A percentile compares a stretch with the other conserved stretches of the same genome.
phyloP scores from a whole-genome alignment of 768 basidiomycete species.

The Phaffia australis region DNA sequence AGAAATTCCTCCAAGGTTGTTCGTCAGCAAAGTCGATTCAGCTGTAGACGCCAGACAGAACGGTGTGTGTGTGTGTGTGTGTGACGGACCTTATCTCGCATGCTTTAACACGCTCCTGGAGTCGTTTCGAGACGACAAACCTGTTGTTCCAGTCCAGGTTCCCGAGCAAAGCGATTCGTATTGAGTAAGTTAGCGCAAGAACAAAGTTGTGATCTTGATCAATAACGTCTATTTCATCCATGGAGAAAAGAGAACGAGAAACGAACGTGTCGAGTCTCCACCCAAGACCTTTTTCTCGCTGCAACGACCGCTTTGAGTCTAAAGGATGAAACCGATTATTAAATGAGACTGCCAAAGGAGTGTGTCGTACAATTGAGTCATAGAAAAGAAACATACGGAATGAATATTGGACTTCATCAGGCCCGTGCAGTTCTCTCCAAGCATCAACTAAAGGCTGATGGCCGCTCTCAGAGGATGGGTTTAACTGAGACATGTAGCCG shows the following conservation, averaged over 20 bases:
- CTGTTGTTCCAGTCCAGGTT: too few relatives aligned
- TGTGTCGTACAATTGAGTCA: not conserved
- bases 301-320: slow-evolving; percentile 23
- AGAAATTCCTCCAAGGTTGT: too few relatives aligned
- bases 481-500: slow-evolving; percentile 18
- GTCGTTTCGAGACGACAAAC: slow-evolving; percentile 13
- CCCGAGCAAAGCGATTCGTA: too few relatives aligned
- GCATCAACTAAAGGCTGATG: slow-evolving; percentile 22
- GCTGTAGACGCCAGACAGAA: not conserved
- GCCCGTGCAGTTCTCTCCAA: slow-evolving; percentile 20
- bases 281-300: slow-evolving; percentile 16
- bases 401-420: slow-evolving; percentile 17
- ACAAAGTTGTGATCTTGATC: too few relatives aligned
- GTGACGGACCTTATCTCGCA: slow-evolving; percentile 24
- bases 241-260: too few relatives aligned
- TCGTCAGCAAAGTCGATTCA: not conserved
- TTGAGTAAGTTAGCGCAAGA: too few relatives aligned
- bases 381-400: slow-evolving; percentile 9
- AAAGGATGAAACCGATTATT: too few relatives aligned
- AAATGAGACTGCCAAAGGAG: not conserved
- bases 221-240: too few relatives aligned
- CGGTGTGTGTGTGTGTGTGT: not conserved
- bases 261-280: slow-evolving; percentile 25
- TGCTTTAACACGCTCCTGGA: slow-evolving; percentile 16
- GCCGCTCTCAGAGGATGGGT: slow-evolving; percentile 10